Percentiles rank a stretch among this genome's conserved stretches.
phyloP scores from a whole-genome alignment of 257 asterid genomes.

The Solanum rostratum region DNA sequence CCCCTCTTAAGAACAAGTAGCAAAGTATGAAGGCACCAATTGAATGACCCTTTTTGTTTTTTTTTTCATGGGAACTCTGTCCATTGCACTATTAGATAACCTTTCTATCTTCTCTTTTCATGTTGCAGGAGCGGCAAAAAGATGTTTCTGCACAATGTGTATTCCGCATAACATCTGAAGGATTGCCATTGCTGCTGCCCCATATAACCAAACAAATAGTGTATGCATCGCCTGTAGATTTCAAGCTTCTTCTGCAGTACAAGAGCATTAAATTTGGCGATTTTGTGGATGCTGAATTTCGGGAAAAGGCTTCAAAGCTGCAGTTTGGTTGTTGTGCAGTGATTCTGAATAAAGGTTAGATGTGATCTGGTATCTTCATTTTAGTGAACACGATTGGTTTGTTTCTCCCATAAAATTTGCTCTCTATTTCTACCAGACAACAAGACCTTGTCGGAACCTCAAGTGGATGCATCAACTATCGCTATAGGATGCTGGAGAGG shows the following conservation, averaged over 20 bases:
- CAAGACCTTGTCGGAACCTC: slow-evolving; percentile 17
- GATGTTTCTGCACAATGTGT: slow-evolving; percentile 59
- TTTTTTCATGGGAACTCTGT: neutral
- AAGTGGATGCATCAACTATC: slow-evolving; percentile 39
- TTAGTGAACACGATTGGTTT: neutral
- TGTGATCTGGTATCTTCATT: neutral
- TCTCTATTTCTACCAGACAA: slow-evolving; percentile 31
- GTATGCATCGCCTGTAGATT: slow-evolving; percentile 58
- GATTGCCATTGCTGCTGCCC: slow-evolving; percentile 83
- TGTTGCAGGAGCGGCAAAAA: slow-evolving; percentile 73
- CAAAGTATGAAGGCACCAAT: neutral
- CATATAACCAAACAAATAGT: slow-evolving; percentile 72
- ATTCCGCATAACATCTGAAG: slow-evolving; percentile 96
- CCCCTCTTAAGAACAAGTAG: neutral
- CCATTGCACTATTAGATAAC: neutral
- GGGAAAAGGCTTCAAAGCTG: slow-evolving; percentile 58
- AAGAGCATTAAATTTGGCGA: slow-evolving; percentile 66
- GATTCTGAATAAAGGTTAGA: slow-evolving; percentile 57
- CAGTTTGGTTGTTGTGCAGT: slow-evolving; percentile 78
- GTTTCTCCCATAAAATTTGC: neutral
- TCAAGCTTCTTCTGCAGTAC: slow-evolving; percentile 73
- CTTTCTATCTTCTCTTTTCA: neutral
- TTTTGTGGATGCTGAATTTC: slow-evolving; percentile 49
- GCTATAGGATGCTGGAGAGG: slow-evolving; percentile 97
- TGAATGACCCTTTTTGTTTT: neutral